A percentile compares a stretch with the other conserved stretches of the same genome.
Conservation (phyloP, 2,329 filamentous ascomycete genomes). For the Amauroascus niger region DNA sequence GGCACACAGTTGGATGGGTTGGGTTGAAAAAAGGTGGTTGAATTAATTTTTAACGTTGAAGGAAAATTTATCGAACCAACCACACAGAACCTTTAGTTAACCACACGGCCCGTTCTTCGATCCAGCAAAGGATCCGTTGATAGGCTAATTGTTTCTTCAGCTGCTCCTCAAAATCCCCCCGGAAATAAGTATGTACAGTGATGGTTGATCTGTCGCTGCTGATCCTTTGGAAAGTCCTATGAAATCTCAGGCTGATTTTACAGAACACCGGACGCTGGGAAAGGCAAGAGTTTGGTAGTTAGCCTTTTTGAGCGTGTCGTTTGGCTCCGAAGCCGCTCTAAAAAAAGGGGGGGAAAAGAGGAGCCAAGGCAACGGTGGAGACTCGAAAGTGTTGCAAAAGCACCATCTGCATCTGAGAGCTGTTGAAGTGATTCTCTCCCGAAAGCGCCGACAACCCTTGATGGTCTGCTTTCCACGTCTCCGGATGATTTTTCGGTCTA, state of each 20-base stretch:
- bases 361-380: not conserved
- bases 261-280: no score
- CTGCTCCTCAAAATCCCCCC: conserved; percentile 2
- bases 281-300: no score
- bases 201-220: not conserved
- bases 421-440: not conserved
- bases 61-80: conserved; percentile 5
- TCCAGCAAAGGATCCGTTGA: not conserved
- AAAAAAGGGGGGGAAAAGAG: not conserved
- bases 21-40: not conserved
- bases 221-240: not conserved
- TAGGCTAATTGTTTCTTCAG: not conserved
- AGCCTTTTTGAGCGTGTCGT: no score
- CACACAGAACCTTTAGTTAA: not conserved
- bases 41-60: conserved; percentile 4
- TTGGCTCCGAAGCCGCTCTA: no score
- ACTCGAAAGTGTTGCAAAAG: not conserved
- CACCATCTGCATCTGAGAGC: not conserved
- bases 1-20: conserved; percentile 3
- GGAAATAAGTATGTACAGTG: not conserved
- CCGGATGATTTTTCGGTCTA: no score
- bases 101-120: conserved; percentile 3
- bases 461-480: no score
- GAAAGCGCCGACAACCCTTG: no score
- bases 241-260: not conserved